phyloP scores from a whole-genome alignment of 306 rosid species.

The Hippophae rhamnoides region DNA sequence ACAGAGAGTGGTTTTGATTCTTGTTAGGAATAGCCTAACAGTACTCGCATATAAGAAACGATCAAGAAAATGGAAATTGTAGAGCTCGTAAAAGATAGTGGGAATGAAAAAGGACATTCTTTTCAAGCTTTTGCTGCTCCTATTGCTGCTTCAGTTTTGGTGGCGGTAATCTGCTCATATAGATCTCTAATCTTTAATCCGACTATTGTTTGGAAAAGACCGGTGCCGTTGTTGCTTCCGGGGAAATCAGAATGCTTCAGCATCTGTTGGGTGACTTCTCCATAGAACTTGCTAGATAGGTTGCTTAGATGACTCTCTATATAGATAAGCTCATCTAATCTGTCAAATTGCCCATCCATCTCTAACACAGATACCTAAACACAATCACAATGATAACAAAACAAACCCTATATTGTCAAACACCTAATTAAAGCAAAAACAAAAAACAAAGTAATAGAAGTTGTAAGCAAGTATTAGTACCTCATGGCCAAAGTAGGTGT shows the following conservation, averaged over 20 bases:
- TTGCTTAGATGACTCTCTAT: slow-evolving; percentile 96
- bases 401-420: neutral
- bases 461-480: slow-evolving; percentile 20
- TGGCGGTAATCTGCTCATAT: slow-evolving; percentile 61
- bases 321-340: slow-evolving; percentile 89
- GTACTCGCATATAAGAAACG: too few relatives aligned
- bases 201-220: slow-evolving; percentile 91
- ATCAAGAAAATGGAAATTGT: too few relatives aligned
- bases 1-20: too few relatives aligned
- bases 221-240: slow-evolving; percentile 94
- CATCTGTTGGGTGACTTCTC: slow-evolving; percentile 97
- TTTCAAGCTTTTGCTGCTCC: slow-evolving; percentile 53
- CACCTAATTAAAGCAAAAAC: neutral
- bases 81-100: too few relatives aligned
- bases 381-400: neutral
- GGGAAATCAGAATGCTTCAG: slow-evolving; percentile 97
- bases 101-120: too few relatives aligned
- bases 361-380: slow-evolving; percentile 79
- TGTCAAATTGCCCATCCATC: slow-evolving; percentile 99
- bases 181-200: slow-evolving; percentile 92
- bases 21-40: too few relatives aligned
- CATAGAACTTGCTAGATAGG: slow-evolving; percentile 83
- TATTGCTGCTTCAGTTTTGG: slow-evolving; percentile 46
- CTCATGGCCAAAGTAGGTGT: slow-evolving; percentile 64
- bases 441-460: neutral